These are phyloP conservation scores for Trichoderma reesei DNA, from an alignment of 495 filamentous ascomycete genomes.

Conservation along the genomic window DNA sequence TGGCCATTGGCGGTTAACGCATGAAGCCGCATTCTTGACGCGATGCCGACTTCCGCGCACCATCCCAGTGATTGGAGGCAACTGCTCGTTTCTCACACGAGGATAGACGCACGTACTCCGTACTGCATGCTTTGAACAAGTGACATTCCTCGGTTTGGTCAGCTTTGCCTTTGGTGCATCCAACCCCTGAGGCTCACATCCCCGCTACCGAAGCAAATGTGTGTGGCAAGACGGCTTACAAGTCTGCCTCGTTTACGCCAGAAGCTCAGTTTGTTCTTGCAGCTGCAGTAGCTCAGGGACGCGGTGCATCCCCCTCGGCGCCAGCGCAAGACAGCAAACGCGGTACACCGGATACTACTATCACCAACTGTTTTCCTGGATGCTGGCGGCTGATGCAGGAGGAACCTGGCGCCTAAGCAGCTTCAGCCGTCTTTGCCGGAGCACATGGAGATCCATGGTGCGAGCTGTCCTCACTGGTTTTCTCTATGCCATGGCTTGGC, in stretches of 20 bases:
- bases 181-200: neutral
- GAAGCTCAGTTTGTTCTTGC: too few relatives aligned
- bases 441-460: neutral
- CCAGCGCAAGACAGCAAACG: neutral
- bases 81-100: neutral
- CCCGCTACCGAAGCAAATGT: neutral
- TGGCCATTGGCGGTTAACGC: neutral
- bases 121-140: neutral
- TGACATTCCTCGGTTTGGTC: neutral
- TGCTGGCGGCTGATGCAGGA: neutral
- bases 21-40: neutral
- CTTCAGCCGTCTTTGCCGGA: neutral
- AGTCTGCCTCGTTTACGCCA: neutral
- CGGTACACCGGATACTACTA: neutral
- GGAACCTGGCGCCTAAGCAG: neutral
- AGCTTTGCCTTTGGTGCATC: neutral
- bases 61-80: neutral
- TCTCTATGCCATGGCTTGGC: neutral
- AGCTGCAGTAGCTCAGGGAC: neutral
- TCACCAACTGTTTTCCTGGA: neutral
- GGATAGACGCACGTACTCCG: neutral
- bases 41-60: neutral
- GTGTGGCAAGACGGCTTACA: neutral
- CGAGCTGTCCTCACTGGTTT: neutral
- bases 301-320: neutral